phyloP scores from a whole-genome alignment of 768 basidiomycete species.

The Harrya chromipes region DNA sequence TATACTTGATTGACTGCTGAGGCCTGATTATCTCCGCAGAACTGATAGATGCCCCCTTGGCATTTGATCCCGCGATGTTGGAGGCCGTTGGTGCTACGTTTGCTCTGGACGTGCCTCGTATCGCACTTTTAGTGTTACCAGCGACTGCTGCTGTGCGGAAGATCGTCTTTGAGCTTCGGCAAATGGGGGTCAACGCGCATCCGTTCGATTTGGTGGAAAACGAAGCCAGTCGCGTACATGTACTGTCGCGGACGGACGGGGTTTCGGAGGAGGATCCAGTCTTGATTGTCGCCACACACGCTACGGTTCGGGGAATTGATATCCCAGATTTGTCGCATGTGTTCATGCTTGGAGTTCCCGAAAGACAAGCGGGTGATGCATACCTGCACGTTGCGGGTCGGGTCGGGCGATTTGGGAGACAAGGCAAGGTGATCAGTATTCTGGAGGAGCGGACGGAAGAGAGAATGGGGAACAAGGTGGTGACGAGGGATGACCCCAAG shows the following conservation, averaged over 20 bases:
- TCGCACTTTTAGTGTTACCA: conserved; percentile 67
- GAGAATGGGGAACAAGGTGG: conserved; percentile 27
- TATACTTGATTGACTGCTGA: neutral
- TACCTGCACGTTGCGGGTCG: conserved; percentile 74
- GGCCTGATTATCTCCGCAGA: conserved; percentile 34
- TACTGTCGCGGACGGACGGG: conserved; percentile 35
- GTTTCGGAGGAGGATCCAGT: conserved; percentile 48
- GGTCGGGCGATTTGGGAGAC: conserved; percentile 67
- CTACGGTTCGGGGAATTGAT: conserved; percentile 72
- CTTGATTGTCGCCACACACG: conserved; percentile 65
- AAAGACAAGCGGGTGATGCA: conserved; percentile 49
- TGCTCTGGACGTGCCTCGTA: conserved; percentile 67
- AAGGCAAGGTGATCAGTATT: conserved; percentile 65
- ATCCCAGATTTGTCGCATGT: conserved; percentile 70
- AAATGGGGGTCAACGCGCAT: conserved; percentile 65
- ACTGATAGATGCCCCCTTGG: conserved; percentile 44
- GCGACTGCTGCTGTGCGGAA: conserved; percentile 58
- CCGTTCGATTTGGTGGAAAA: conserved; percentile 51
- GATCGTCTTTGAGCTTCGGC: conserved; percentile 60
- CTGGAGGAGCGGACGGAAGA: conserved; percentile 40
- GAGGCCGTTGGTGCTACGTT: conserved; percentile 71
- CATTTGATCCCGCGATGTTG: conserved; percentile 52
- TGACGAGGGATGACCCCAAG: conserved; percentile 34
- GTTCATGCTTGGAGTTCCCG: conserved; percentile 64
- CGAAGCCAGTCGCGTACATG: conserved; percentile 41